Conservation (phyloP, 2,329 filamentous ascomycete genomes). For the Ophiostoma ulmi region DNA sequence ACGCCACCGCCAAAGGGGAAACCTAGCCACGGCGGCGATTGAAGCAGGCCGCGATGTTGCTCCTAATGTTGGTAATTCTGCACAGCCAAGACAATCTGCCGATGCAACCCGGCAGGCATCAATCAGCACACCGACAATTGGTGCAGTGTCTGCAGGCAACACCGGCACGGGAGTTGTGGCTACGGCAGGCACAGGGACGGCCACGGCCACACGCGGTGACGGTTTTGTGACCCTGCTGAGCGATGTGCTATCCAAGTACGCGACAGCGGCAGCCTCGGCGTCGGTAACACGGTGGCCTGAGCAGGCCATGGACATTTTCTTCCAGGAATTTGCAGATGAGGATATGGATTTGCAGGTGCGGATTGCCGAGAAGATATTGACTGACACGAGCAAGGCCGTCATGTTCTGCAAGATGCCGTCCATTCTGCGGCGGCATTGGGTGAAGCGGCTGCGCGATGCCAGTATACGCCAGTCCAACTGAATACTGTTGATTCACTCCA, state of each 20-base stretch:
- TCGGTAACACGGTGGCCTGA: slow-evolving; percentile 49
- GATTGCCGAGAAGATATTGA: slow-evolving; percentile 54
- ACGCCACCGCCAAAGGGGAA: not conserved
- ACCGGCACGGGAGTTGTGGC: slow-evolving; percentile 7
- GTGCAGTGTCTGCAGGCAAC: not conserved
- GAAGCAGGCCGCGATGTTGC: no score
- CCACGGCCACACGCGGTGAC: slow-evolving; percentile 28
- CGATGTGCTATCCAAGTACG: slow-evolving; percentile 38
- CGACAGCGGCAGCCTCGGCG: slow-evolving; percentile 31
- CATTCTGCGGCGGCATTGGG: slow-evolving; percentile 51
- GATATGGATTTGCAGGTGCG: slow-evolving; percentile 55
- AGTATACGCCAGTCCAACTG: slow-evolving; percentile 28
- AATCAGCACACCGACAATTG: not conserved
- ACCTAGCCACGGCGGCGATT: not conserved
- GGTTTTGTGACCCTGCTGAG: slow-evolving; percentile 35
- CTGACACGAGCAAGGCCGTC: slow-evolving; percentile 57
- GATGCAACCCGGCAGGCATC: not conserved
- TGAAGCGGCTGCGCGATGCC: slow-evolving; percentile 47
- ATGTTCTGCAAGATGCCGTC: slow-evolving; percentile 58
- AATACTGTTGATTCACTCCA: not conserved
- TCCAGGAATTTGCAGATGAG: slow-evolving; percentile 53
- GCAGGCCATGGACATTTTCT: slow-evolving; percentile 55
- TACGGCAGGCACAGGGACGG: slow-evolving; percentile 22
- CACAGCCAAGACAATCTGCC: not conserved
- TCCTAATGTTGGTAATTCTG: not conserved